Base-by-base conservation (phyloP, 257 asterid species). In the Solanum appendiculatum region DNA sequence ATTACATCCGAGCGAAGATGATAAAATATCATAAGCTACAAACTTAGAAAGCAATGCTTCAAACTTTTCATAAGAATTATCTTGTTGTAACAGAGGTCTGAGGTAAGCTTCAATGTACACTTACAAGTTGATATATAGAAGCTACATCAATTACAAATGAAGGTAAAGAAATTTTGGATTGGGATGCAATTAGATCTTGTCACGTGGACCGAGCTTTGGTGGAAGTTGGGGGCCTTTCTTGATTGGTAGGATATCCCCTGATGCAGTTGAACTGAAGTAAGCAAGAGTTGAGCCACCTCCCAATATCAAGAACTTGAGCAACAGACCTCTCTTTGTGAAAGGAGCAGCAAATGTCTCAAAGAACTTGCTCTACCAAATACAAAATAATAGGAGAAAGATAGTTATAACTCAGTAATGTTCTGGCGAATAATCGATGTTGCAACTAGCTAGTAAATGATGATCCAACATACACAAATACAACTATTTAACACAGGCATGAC, bases 291-390 rank as follows among this genome's bases (percentile, higher is more conserved):
- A 89, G 58, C 98, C 98, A 54, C 99, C 98, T 88, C 97, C 98
- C 63, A 97, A 25, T n/a, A 97, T 91, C 98, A 96, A 93, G 95
- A 95, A 97, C 81, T 97, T 95, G 89, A 97, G 97, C 98, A 97
- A 87, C 87, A 96, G 88, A 39, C 98, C 98, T 93, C 99, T 96
- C 93, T 95, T 95, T 91, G 98, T 95, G 95, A 96, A 96, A 31
- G 98, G 99, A 83, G 98, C 98, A 69, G 98, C 99, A 93, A 96
- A 95, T 87, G 99, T 96, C 92, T 95, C 97, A 60, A 96, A 96
- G 92, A 96, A 96, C 90, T 96, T 95, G 95, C 99, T 96, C 98
- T 96, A 93, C 88, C 90, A 87, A 86, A 72, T 37, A 25, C 44
- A 42, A 5, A 72, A 14, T 18, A n/a, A 72, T 54, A 25, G 25